Evolutionary conservation across 495 filamentous ascomycete species (phyloP).

Genomic region (Neurospora terricola): DNA sequence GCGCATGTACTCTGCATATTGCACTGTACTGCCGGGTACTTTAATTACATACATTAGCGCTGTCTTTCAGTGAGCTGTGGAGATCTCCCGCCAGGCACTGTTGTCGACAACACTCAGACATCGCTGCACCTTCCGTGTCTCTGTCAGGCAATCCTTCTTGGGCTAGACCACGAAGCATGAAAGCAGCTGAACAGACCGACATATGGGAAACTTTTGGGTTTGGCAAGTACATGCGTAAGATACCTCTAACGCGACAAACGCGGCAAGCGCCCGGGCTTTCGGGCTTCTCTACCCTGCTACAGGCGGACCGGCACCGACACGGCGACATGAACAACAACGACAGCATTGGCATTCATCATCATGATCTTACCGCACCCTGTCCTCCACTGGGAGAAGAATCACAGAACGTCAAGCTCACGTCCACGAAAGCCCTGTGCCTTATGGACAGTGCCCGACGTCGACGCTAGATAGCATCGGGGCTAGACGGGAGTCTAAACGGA

Average conservation of each 20-base stretch:
- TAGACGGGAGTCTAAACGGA: not conserved
- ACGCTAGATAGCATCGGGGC: not conserved
- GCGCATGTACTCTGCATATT: not conserved
- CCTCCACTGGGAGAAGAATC: not conserved
- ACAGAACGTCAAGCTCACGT: not conserved
- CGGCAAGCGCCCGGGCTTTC: not conserved
- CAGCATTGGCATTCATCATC: not conserved
- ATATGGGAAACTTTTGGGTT: not conserved
- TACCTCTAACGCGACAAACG: not conserved
- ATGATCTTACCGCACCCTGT: not conserved
- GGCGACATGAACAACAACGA: not conserved
- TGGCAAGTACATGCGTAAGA: not conserved
- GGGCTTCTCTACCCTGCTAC: not conserved
- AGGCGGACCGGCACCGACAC: not conserved
- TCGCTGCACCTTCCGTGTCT: not conserved
- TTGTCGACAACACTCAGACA: not conserved
- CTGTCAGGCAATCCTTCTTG: not conserved
- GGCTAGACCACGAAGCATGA: not conserved
- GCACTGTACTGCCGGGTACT: not conserved
- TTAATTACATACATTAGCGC: not conserved
- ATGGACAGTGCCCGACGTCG: not conserved
- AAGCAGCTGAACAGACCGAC: not conserved
- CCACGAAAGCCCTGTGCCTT: not conserved
- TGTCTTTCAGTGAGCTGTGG: not conserved
- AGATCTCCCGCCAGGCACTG: not conserved